These are phyloP conservation scores for Colletotrichum ledebouriae DNA, from an alignment of 2,329 filamentous ascomycete species.

Conservation along the genomic window DNA sequence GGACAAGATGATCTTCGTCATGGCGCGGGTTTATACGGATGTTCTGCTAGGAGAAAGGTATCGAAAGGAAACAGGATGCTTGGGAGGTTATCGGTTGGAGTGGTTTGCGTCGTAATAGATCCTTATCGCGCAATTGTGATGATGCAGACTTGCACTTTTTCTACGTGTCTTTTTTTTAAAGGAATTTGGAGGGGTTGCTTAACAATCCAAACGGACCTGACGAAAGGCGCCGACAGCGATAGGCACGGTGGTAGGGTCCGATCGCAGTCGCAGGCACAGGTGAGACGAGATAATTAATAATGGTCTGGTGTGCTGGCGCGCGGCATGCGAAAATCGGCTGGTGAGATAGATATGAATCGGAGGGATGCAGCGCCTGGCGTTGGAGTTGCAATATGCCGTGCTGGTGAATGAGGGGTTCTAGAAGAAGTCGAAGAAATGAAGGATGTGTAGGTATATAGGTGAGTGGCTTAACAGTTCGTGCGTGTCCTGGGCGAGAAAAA, in stretches of 20 bases:
- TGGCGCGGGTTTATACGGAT: conserved; percentile 55
- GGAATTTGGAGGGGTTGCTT: conserved; percentile 36
- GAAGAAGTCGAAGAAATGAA: background rate
- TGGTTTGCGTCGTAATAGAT: conserved; percentile 25
- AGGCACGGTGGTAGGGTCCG: conserved; percentile 6
- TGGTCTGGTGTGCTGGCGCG: conserved; percentile 13
- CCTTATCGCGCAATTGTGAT: conserved; percentile 33
- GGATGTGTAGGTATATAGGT: background rate
- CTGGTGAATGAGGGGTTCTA: background rate
- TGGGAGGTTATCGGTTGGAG: background rate
- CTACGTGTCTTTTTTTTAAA: conserved; percentile 8
- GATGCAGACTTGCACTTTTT: conserved; percentile 16
- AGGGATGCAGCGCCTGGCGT: conserved; percentile 13
- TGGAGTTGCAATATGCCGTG: conserved; percentile 21
- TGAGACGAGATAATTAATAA: conserved; percentile 33
- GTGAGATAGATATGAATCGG: conserved; percentile 19
- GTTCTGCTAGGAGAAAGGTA: background rate
- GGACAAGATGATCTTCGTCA: conserved; percentile 86
- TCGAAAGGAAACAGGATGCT: background rate
- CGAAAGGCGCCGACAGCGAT: conserved; percentile 33
- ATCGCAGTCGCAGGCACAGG: conserved; percentile 12
- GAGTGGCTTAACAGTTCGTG: background rate
- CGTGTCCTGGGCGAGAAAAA: background rate
- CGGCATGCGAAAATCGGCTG: conserved; percentile 20
- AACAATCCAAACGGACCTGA: conserved; percentile 27